Conservation (phyloP, 371 early-diverging fungal species). For the Haplosporangium sp. region DNA sequence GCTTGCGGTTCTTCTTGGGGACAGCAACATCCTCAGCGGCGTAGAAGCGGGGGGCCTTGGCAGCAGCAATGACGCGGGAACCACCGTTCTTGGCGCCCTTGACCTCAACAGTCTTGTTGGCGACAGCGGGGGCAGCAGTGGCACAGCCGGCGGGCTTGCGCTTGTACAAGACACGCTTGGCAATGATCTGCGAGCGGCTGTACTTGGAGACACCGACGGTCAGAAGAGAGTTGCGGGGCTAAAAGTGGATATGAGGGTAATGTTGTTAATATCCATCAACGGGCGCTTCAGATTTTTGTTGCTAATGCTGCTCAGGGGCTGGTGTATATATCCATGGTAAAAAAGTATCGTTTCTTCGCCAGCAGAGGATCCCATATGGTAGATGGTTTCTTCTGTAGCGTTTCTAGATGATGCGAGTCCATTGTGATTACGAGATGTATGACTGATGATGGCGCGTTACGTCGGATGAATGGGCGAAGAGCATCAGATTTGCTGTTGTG, state of each 20-base stretch:
- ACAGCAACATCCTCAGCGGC: constrained; percentile 86
- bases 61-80: constrained; percentile 78
- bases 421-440: no score
- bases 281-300: no score
- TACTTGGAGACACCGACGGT: constrained; percentile 86
- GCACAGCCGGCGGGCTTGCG: constrained; percentile 70
- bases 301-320: no score
- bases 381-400: no score
- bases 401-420: no score
- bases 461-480: no score
- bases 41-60: constrained; percentile 85
- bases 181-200: constrained; percentile 84
- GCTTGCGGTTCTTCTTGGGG: constrained; percentile 88
- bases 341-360: no score
- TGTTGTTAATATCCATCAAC: no score
- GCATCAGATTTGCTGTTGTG: no score
- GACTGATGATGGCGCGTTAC: no score
- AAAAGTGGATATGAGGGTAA: constrained; percentile 56
- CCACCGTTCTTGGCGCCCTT: constrained; percentile 89
- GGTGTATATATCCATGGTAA: no score
- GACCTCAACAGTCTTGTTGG: constrained; percentile 78
- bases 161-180: constrained; percentile 91
- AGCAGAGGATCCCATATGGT: no score
- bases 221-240: constrained; percentile 83
- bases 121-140: constrained; percentile 63